Percentiles rank a stretch among this genome's conserved stretches.
Conservation (phyloP, 1,284 basidiomycete species). For the Cystobasidium slooffiae region DNA sequence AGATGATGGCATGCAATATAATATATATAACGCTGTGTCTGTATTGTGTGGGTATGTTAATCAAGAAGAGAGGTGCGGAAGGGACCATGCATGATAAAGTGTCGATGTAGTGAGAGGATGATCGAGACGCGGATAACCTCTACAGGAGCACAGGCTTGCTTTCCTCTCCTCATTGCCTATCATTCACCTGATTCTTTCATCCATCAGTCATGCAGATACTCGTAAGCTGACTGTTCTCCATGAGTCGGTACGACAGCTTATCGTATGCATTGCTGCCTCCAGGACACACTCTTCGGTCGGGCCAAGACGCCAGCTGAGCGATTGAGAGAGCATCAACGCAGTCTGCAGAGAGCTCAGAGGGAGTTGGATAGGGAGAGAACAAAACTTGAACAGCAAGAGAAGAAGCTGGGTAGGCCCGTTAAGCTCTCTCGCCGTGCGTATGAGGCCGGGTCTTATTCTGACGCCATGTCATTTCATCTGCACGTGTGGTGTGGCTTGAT, state of each 20-base stretch:
- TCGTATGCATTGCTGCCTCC: neutral
- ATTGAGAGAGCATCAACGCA: constrained; percentile 91
- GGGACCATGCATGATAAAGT: neutral
- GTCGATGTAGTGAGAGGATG: neutral
- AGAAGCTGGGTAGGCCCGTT: constrained; percentile 54
- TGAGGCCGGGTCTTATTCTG: neutral
- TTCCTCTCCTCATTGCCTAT: neutral
- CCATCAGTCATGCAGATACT: constrained; percentile 17
- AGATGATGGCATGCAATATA: constrained; percentile 4
- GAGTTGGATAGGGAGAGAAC: constrained; percentile 93
- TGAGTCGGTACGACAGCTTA: neutral
- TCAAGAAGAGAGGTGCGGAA: neutral
- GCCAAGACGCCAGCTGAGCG: constrained; percentile 94
- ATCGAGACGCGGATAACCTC: neutral
- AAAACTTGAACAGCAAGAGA: constrained; percentile 85
- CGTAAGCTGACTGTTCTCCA: constrained; percentile 1
- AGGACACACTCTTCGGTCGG: constrained; percentile 88
- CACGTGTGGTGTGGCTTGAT: constrained; percentile 6
- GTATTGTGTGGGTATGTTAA: no score
- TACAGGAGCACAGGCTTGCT: neutral
- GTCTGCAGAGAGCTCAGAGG: constrained; percentile 92
- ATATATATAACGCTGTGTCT: neutral
- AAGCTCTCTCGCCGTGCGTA: neutral
- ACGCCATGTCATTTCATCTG: neutral
- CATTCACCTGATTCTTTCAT: neutral